phyloP scores from a whole-genome alignment of 2,329 filamentous ascomycete genomes.

The Fusarium palustre region DNA sequence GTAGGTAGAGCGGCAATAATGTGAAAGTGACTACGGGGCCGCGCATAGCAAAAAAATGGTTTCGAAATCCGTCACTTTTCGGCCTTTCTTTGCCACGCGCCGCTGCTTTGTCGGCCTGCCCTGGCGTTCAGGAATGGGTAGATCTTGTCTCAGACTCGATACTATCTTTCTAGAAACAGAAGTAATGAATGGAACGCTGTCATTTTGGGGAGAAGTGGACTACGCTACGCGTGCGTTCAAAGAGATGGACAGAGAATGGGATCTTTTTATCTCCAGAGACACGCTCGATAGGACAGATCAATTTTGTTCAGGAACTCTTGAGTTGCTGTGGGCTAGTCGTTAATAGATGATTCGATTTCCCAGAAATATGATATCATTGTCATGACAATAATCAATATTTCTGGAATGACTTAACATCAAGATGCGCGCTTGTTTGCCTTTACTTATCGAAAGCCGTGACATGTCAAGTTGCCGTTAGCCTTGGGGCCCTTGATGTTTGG shows the following conservation, averaged over 20 bases:
- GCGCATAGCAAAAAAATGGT: constrained; percentile 8
- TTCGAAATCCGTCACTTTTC: constrained; percentile 24
- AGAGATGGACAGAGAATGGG: not conserved
- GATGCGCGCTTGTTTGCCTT: not conserved
- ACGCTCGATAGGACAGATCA: not conserved
- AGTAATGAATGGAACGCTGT: constrained; percentile 30
- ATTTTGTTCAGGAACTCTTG: constrained; percentile 6
- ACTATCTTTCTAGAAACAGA: constrained; percentile 36
- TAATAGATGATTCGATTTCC: not conserved
- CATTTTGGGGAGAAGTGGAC: not conserved
- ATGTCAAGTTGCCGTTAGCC: constrained; percentile 14
- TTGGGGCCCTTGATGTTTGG: constrained; percentile 7
- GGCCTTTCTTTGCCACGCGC: constrained; percentile 36
- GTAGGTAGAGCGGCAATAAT: constrained; percentile 10
- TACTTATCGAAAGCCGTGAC: not conserved
- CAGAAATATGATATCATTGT: not conserved
- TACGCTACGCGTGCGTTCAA: not conserved
- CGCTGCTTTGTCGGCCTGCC: constrained; percentile 14
- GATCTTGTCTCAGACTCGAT: constrained; percentile 31
- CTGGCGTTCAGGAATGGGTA: constrained; percentile 31
- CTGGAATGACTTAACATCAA: not conserved
- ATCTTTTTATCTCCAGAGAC: constrained; percentile 5
- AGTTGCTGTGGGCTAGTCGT: constrained; percentile 5
- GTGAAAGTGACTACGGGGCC: constrained; percentile 7
- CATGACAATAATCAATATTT: not conserved